phyloP scores from a whole-genome alignment of 2,329 filamentous ascomycete species.

The Penicillium nordicum region DNA sequence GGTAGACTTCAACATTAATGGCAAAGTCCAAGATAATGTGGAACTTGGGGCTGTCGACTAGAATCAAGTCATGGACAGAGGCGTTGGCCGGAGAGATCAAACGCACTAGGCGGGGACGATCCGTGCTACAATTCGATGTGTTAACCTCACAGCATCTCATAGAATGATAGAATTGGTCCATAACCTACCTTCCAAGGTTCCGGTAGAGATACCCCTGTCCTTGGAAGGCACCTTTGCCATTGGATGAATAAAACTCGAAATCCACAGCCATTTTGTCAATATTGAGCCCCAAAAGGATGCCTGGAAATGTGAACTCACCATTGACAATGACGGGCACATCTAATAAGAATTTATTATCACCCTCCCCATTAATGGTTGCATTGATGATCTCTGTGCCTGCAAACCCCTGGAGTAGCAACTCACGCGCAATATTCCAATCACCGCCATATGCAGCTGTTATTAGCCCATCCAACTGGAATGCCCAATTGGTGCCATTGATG shows the following conservation, averaged over 20 bases:
- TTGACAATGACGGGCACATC: conserved; percentile 33
- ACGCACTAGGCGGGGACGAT: conserved; percentile 22
- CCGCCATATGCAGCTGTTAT: conserved; percentile 31
- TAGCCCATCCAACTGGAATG: conserved; percentile 35
- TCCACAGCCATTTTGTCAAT: conserved; percentile 24
- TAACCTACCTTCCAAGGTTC: conserved; percentile 26
- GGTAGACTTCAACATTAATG: conserved; percentile 38
- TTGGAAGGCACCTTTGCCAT: conserved; percentile 33
- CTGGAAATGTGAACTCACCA: conserved; percentile 11
- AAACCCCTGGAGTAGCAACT: conserved; percentile 29
- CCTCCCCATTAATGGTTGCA: conserved; percentile 34
- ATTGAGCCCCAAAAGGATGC: background rate
- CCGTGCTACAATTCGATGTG: conserved; percentile 4
- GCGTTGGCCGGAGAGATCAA: conserved; percentile 25
- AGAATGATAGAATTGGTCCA: background rate
- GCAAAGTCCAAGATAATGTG: conserved; percentile 38
- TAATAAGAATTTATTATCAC: conserved; percentile 29
- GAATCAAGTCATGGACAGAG: conserved; percentile 33
- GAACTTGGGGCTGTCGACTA: conserved; percentile 37
- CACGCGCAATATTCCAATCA: conserved; percentile 29
- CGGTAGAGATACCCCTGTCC: conserved; percentile 37
- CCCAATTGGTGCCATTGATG: conserved; percentile 33
- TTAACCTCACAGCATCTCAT: background rate
- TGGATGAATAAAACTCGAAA: conserved; percentile 38
- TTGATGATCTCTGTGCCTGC: conserved; percentile 29